Evolutionary conservation across 2,329 filamentous ascomycete species (phyloP).

Genomic region (Knufia petricola): DNA sequence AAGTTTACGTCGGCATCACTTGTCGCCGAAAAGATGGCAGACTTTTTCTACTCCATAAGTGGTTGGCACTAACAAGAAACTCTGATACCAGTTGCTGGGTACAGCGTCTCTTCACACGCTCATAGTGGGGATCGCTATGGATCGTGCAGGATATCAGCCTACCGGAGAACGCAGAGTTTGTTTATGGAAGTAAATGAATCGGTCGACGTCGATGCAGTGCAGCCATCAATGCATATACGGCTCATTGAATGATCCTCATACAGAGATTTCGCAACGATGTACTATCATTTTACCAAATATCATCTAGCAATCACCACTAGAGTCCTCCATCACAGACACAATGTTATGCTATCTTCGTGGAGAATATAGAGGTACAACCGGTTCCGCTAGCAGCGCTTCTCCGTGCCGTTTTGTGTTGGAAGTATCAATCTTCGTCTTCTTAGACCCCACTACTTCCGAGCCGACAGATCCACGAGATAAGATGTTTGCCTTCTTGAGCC

Average conservation of each 20-base stretch:
- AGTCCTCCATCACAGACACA: background rate
- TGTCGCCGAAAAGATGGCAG: background rate
- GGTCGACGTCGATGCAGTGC: constrained; percentile 5
- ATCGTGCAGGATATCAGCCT: constrained; percentile 1
- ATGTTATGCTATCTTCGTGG: constrained; percentile 1
- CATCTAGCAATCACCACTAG: background rate
- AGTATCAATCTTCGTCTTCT: constrained; percentile 2
- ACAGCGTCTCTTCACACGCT: constrained; percentile 2
- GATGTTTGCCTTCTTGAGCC: constrained; percentile 2
- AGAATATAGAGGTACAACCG: background rate
- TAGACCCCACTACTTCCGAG: background rate
- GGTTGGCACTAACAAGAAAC: background rate
- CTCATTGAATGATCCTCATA: constrained; percentile 2
- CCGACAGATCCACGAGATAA: constrained; percentile 4
- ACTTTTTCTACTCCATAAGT: background rate
- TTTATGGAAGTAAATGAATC: constrained; percentile 5
- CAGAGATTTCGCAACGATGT: background rate
- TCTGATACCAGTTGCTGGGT: background rate
- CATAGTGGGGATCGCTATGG: constrained; percentile 4
- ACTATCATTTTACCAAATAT: background rate
- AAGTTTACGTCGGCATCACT: background rate
- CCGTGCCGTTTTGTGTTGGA: background rate
- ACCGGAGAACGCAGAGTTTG: constrained; percentile 1
- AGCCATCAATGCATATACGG: background rate
- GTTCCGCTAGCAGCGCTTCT: constrained; percentile 2